Evolutionary conservation across 345 rosid genomes (phyloP).

Genomic region (Populus alba): DNA sequence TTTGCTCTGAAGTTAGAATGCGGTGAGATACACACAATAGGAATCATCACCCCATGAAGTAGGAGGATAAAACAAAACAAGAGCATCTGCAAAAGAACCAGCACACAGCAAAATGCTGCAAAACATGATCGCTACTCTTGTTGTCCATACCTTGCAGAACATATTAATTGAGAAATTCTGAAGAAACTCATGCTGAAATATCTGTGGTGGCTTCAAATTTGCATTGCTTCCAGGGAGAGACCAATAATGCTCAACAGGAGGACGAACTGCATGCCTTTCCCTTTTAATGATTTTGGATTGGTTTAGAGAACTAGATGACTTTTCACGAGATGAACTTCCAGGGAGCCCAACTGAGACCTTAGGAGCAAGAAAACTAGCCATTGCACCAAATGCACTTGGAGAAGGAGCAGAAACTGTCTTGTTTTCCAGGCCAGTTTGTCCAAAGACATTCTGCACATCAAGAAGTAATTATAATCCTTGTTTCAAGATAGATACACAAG

Average conservation of each 20-base stretch:
- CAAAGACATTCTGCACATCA: conserved; percentile 73
- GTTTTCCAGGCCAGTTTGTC: conserved; percentile 55
- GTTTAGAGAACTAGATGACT: conserved; percentile 46
- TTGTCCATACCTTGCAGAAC: conserved; percentile 84
- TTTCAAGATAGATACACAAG: not conserved
- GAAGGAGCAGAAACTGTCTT: conserved; percentile 51
- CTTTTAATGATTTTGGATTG: conserved; percentile 62
- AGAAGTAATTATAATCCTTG: conserved; percentile 16
- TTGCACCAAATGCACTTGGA: conserved; percentile 87
- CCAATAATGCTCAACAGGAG: conserved; percentile 96
- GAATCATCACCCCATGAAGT: not conserved
- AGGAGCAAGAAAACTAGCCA: conserved; percentile 99
- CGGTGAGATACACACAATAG: not conserved
- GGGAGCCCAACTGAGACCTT: conserved; percentile 84
- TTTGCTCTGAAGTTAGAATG: too few relatives aligned
- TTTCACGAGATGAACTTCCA: conserved; percentile 71
- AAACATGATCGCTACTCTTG: not conserved
- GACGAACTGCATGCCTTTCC: conserved; percentile 88
- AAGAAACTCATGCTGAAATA: conserved; percentile 98
- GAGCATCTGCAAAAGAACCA: not conserved
- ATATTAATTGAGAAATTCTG: conserved; percentile 90
- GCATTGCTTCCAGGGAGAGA: conserved; percentile 71
- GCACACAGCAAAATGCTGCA: not conserved
- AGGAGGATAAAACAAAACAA: not conserved
- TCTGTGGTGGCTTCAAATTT: conserved; percentile 73